Base-by-base conservation (phyloP, 116 monocot genomes). In the Iris pallida region DNA sequence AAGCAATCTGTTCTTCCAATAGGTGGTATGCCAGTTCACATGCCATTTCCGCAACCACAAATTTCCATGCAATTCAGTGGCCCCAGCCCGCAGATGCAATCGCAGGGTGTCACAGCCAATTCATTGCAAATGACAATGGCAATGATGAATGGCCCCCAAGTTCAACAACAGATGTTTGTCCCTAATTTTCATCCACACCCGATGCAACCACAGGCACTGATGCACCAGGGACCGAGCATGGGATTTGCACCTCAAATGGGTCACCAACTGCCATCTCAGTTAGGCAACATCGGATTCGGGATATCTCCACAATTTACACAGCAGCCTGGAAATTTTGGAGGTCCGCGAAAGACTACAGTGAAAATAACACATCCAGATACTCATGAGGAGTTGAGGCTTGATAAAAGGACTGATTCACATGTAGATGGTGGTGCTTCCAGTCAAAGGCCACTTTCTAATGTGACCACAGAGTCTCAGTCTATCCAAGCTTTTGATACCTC, bases 361-460 rank as follows among this genome's bases (percentile, higher is more conserved):
- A 97, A 90, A 72, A 97, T 97, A 68, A 97, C 92, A 68, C 83
- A 97, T 64, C 96, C 96, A 42, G 85, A 92, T 2, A 97, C 96
- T 4, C 92, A 90, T 73, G 89, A 97, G 66, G 96, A 92, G 63
- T 62, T 97, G 74, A 89, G 77, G 47, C 87, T 97, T 68, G 89
- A 86, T 63, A 83, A 87, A 75, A 78, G 73, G 56, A 76, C 68
- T 0, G 81, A 81, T 51, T 57, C 71, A 40, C 58, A 65, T 63
- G 46, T 49, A 30, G 88, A 83, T 81, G 42, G 57, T 40, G 64
- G 71, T 57, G 53, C 78, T 2, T 62, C 82, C 40, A 71, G 60
- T 18, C 80, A 64, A 61, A 91, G 85, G 55, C 20, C 66, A 10
- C 65, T 75, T 45, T 40, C 77, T 43, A 85, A 63, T 72, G 59